Conservation (phyloP, 2,329 filamentous ascomycete genomes). For the Xylariaceae sp. region DNA sequence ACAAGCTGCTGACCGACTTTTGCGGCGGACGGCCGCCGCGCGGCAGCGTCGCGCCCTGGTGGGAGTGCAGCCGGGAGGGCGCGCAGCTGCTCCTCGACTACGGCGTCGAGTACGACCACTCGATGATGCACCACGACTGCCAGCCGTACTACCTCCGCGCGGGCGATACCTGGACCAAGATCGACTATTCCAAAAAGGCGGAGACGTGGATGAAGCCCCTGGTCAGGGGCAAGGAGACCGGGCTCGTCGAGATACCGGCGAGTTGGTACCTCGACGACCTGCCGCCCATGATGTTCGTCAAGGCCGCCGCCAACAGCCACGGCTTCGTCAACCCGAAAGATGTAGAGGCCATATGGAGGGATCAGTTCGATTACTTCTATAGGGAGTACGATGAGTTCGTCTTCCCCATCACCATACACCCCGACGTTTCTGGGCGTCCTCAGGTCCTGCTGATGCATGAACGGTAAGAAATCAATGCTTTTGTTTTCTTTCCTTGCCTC, state of each 20-base stretch:
- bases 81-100: slow-evolving; percentile 60
- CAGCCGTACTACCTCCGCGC: slow-evolving; percentile 59
- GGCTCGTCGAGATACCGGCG: slow-evolving; percentile 59
- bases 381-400: slow-evolving; percentile 68
- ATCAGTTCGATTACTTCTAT: slow-evolving; percentile 70
- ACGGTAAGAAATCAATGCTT: too few species aligned
- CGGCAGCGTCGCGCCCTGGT: slow-evolving; percentile 67
- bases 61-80: slow-evolving; percentile 66
- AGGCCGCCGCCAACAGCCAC: slow-evolving; percentile 59
- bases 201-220: slow-evolving; percentile 64
- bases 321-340: slow-evolving; percentile 47
- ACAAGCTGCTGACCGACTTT: slow-evolving; percentile 64
- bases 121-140: slow-evolving; percentile 60
- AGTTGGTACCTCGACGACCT: slow-evolving; percentile 55
- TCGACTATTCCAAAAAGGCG: slow-evolving; percentile 59
- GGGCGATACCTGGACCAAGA: slow-evolving; percentile 62
- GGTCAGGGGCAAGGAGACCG: slow-evolving; percentile 52
- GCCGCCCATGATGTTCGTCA: slow-evolving; percentile 71
- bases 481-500: too few species aligned
- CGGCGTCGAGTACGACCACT: slow-evolving; percentile 66
- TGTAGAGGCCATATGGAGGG: slow-evolving; percentile 59
- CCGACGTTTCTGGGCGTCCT: slow-evolving; percentile 65
- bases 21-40: slow-evolving; percentile 65
- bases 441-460: slow-evolving; percentile 29
- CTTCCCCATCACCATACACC: slow-evolving; percentile 73